Evolutionary conservation across 1,284 basidiomycete species (phyloP).

Genomic region (Takashimella tepidaria): DNA sequence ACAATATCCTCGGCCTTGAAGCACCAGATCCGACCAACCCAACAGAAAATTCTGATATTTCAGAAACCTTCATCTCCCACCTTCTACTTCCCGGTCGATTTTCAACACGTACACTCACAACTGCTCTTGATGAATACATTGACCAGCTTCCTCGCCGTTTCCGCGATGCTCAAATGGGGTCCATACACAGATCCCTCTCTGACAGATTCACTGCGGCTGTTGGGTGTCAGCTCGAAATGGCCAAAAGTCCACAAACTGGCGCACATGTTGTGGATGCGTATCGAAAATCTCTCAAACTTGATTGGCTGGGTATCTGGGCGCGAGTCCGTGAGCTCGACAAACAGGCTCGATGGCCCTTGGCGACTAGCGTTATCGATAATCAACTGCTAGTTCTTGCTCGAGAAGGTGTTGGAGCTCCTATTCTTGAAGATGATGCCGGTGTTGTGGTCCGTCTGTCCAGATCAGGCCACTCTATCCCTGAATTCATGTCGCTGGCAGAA

Average conservation of each 20-base stretch:
- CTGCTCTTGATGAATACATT: conserved; percentile 75
- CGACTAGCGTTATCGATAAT: conserved; percentile 18
- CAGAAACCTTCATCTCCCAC: conserved; percentile 71
- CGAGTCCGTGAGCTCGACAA: conserved; percentile 80
- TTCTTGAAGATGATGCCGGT: conserved; percentile 60
- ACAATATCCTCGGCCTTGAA: conserved; percentile 65
- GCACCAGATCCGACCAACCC: conserved; percentile 53
- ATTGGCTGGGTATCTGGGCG: conserved; percentile 90
- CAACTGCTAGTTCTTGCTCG: conserved; percentile 63
- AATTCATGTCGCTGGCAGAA: conserved; percentile 26
- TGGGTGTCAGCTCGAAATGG: conserved; percentile 71
- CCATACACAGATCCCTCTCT: conserved; percentile 58
- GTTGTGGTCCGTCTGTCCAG: conserved; percentile 50
- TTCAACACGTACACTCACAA: conserved; percentile 69
- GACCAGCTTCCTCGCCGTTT: conserved; percentile 51
- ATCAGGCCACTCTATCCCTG: neutral
- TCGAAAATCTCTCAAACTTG: conserved; percentile 74
- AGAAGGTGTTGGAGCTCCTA: conserved; percentile 64
- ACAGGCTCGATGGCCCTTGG: conserved; percentile 73
- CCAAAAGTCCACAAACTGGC: conserved; percentile 70
- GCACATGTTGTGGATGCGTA: conserved; percentile 70
- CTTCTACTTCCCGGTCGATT: conserved; percentile 82
- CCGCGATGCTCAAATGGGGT: conserved; percentile 16
- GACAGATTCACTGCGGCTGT: conserved; percentile 78
- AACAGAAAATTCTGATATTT: conserved; percentile 40